Evolutionary conservation across 23 red algal species (phyloP).

Genomic region (Agarophyton chilense): DNA sequence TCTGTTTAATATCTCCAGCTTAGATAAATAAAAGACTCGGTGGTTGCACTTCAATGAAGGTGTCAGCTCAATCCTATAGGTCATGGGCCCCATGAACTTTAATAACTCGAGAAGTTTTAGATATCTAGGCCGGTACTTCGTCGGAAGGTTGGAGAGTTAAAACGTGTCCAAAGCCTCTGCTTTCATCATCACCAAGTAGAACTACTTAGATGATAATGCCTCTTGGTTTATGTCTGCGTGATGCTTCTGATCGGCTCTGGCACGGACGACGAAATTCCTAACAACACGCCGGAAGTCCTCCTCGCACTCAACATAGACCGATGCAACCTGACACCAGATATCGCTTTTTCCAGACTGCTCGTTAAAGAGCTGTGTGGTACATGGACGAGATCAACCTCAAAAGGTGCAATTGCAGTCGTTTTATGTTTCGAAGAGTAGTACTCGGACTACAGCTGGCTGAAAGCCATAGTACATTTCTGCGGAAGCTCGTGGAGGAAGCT

Average conservation of each 20-base stretch:
- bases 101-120: too few relatives aligned
- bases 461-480: background rate
- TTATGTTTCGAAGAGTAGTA: background rate
- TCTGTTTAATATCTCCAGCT: background rate
- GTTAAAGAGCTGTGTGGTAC: background rate
- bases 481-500: background rate
- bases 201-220: background rate
- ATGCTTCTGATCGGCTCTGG: background rate
- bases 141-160: too few relatives aligned
- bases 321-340: background rate
- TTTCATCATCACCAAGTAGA: too few relatives aligned
- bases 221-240: background rate
- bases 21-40: background rate
- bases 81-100: background rate
- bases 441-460: constrained; percentile 6
- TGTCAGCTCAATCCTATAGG: constrained; percentile 7
- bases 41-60: too few relatives aligned
- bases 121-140: too few relatives aligned
- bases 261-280: background rate
- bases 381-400: constrained; percentile 20
- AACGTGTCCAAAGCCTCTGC: too few relatives aligned
- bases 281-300: background rate
- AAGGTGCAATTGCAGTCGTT: background rate
- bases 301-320: background rate
- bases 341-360: background rate